These are phyloP conservation scores for Fusarium algeriense DNA, from an alignment of 2,329 filamentous ascomycete species.

Conservation along the genomic window DNA sequence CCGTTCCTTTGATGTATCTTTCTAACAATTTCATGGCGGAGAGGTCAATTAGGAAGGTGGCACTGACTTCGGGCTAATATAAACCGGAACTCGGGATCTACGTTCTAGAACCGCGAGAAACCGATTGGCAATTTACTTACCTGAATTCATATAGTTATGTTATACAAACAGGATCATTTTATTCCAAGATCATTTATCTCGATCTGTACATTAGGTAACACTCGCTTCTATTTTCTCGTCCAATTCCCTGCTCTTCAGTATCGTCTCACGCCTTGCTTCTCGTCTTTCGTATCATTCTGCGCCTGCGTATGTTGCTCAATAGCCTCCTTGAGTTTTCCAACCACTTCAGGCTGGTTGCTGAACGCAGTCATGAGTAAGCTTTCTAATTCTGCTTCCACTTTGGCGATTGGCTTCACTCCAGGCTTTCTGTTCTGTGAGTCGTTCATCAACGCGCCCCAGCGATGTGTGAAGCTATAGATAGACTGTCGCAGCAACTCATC, in stretches of 20 bases:
- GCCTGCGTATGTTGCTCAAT: constrained; percentile 68
- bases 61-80: constrained; percentile 17
- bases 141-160: too few relatives aligned
- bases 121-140: not conserved
- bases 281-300: constrained; percentile 59
- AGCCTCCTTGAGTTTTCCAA: constrained; percentile 71
- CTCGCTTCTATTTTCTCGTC: constrained; percentile 12
- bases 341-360: constrained; percentile 69
- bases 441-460: constrained; percentile 66
- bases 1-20: constrained; percentile 15
- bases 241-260: constrained; percentile 42
- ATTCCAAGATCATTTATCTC: constrained; percentile 1
- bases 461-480: constrained; percentile 72
- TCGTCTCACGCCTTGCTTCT: constrained; percentile 50
- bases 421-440: constrained; percentile 62
- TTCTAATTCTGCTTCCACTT: constrained; percentile 69
- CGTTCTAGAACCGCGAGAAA: constrained; percentile 23
- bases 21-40: constrained; percentile 16
- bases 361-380: constrained; percentile 69
- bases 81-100: constrained; percentile 29
- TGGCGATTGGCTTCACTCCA: constrained; percentile 63
- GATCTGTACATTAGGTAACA: constrained; percentile 12
- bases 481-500: constrained; percentile 72
- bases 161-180: not conserved
- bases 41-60: not conserved